A percentile compares a stretch with the other conserved stretches of the same genome.
These are phyloP conservation scores for Cordia subcordata DNA, from an alignment of 257 asterid genomes.

Conservation along the genomic window DNA sequence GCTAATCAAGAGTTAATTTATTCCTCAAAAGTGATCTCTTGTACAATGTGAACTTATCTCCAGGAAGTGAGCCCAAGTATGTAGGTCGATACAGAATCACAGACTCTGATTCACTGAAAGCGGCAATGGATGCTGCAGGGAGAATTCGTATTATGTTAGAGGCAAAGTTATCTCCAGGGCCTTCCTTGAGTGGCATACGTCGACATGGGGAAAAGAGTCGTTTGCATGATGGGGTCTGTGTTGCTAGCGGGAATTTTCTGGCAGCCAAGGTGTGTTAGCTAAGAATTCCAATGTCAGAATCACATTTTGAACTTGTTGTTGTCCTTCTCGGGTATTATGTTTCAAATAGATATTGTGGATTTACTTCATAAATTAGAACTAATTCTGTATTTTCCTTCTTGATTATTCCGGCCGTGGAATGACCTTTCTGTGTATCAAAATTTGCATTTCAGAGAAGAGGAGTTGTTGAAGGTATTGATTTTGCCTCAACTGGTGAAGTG, in stretches of 20 bases:
- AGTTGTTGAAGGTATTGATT: constrained; percentile 80
- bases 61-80: constrained; percentile 84
- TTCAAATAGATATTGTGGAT: background rate
- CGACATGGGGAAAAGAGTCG: constrained; percentile 88
- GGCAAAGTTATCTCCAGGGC: constrained; percentile 92
- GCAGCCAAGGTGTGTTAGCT: constrained; percentile 69
- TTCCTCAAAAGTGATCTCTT: background rate
- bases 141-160: constrained; percentile 71
- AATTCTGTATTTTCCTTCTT: background rate
- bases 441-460: constrained; percentile 76
- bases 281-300: background rate
- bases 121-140: constrained; percentile 90
- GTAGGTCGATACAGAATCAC: constrained; percentile 93
- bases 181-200: constrained; percentile 76
- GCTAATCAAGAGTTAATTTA: background rate
- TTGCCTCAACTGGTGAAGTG: constrained; percentile 87
- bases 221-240: constrained; percentile 73
- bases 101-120: constrained; percentile 77
- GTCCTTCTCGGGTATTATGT: background rate
- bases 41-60: constrained; percentile 4
- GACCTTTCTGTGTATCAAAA: constrained; percentile 3
- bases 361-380: background rate
- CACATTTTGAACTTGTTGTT: constrained; percentile 4
- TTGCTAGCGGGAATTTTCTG: constrained; percentile 83
- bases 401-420: background rate